A percentile compares a stretch with the other conserved stretches of the same genome.
phyloP scores from a whole-genome alignment of 768 basidiomycete genomes.

The Naganishia friedmannii region DNA sequence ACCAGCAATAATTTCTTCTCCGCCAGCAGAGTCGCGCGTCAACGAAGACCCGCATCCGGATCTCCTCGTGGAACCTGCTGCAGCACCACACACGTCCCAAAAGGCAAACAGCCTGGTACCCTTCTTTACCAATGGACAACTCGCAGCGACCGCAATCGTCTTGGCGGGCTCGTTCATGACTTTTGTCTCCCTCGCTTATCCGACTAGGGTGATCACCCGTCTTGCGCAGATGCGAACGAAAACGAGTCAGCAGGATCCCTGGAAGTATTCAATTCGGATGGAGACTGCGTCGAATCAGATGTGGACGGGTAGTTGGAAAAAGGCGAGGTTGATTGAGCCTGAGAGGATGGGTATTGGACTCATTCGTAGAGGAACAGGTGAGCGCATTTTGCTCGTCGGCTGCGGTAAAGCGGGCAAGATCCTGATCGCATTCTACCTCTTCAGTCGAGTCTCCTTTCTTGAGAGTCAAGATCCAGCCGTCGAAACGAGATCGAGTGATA shows the following conservation, averaged over 20 bases:
- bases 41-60: constrained; percentile 15
- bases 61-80: not conserved
- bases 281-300: constrained; percentile 31
- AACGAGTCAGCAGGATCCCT: not conserved
- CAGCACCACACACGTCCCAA: not conserved
- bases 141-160: constrained; percentile 20
- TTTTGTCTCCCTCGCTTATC: constrained; percentile 20
- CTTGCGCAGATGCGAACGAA: constrained; percentile 11
- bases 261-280: constrained; percentile 18
- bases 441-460: constrained; percentile 22
- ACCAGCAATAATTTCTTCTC: not conserved
- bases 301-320: constrained; percentile 23
- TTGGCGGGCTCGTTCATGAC: constrained; percentile 17
- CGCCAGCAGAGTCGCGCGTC: not conserved
- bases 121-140: constrained; percentile 21
- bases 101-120: constrained; percentile 7
- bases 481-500: not conserved
- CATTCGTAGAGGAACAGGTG: constrained; percentile 23
- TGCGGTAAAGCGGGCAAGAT: not conserved
- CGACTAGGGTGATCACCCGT: constrained; percentile 24
- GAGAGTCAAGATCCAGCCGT: constrained; percentile 18
- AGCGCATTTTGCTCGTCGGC: not conserved
- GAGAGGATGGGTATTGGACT: constrained; percentile 8
- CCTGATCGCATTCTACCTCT: not conserved
- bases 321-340: constrained; percentile 20